Conservation (phyloP, 2,329 filamentous ascomycete species). For the Chaetothyriales sp. region DNA sequence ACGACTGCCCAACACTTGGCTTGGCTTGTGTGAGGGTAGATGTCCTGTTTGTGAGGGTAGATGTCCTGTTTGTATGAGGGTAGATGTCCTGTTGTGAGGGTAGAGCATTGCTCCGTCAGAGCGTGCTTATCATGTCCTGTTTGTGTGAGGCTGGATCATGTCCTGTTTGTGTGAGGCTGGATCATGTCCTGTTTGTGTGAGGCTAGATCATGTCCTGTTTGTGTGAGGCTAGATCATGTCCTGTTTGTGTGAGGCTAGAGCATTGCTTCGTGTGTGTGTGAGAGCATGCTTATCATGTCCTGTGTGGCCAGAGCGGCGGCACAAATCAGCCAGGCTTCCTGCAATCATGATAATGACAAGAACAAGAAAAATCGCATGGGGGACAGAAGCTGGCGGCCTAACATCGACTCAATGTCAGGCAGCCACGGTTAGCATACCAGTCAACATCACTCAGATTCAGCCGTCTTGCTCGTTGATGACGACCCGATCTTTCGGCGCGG, state of each 20-base stretch:
- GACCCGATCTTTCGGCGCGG: slow-evolving; percentile 43
- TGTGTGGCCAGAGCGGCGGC: not conserved
- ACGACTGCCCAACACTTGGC: no score
- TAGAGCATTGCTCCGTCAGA: no score
- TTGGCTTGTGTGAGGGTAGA: no score
- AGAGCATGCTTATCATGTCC: not conserved
- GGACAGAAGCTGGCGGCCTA: not conserved
- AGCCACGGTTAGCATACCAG: slow-evolving; percentile 51
- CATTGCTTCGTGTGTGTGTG: not conserved
- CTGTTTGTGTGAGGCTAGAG: not conserved
- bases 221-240: no score
- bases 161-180: no score
- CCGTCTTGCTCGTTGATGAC: slow-evolving; percentile 70
- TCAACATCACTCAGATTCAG: slow-evolving; percentile 94
- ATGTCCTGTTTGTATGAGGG: no score
- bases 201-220: no score
- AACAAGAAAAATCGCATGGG: not conserved
- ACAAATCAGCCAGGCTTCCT: not conserved
- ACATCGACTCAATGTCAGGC: not conserved
- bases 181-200: no score
- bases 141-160: no score
- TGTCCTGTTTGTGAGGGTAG: no score
- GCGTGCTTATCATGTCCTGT: no score
- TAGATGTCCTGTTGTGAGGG: no score
- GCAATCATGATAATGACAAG: not conserved